A percentile compares a stretch with the other conserved stretches of the same genome.
These are phyloP conservation scores for Piloderma croceum DNA, from an alignment of 768 basidiomycete species.

Conservation along the genomic window DNA sequence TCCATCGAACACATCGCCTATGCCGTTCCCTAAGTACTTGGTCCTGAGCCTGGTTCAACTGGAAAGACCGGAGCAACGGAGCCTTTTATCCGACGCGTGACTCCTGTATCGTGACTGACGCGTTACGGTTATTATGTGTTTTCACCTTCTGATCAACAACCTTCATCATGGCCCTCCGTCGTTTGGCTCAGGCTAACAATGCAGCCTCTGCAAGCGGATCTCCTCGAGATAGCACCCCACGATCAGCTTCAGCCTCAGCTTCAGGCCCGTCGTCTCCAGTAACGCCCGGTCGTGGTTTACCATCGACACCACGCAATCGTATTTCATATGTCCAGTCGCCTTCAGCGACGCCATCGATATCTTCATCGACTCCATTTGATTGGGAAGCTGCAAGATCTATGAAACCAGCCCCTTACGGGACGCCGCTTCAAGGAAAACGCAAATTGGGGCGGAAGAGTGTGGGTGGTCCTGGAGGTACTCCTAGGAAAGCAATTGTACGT, in stretches of 20 bases:
- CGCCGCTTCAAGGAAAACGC: slow-evolving; percentile 46
- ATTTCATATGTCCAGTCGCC: slow-evolving; percentile 56
- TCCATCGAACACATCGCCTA: too few relatives aligned
- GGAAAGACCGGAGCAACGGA: too few relatives aligned
- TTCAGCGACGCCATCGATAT: slow-evolving; percentile 64
- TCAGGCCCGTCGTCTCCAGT: slow-evolving; percentile 24
- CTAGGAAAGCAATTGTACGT: slow-evolving; percentile 52
- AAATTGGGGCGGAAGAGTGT: slow-evolving; percentile 37
- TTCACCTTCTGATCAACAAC: too few relatives aligned
- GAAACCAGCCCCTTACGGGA: slow-evolving; percentile 67
- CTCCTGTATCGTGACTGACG: too few relatives aligned
- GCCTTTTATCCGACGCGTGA: too few relatives aligned
- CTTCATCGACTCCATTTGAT: slow-evolving; percentile 75
- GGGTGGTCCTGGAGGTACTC: slow-evolving; percentile 29
- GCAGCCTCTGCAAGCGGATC: slow-evolving; percentile 34
- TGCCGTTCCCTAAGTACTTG: too few relatives aligned
- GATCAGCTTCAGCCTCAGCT: slow-evolving; percentile 8
- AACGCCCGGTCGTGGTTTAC: slow-evolving; percentile 23
- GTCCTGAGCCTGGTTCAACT: too few relatives aligned
- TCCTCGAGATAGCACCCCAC: slow-evolving; percentile 26
- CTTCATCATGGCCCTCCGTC: slow-evolving; percentile 46
- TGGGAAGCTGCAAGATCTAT: slow-evolving; percentile 79
- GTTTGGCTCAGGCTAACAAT: slow-evolving; percentile 49
- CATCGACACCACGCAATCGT: slow-evolving; percentile 41
- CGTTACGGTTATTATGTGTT: too few relatives aligned